These are phyloP conservation scores for Trichoderma sp. DNA, from an alignment of 2,329 filamentous ascomycete genomes.

Conservation along the genomic window DNA sequence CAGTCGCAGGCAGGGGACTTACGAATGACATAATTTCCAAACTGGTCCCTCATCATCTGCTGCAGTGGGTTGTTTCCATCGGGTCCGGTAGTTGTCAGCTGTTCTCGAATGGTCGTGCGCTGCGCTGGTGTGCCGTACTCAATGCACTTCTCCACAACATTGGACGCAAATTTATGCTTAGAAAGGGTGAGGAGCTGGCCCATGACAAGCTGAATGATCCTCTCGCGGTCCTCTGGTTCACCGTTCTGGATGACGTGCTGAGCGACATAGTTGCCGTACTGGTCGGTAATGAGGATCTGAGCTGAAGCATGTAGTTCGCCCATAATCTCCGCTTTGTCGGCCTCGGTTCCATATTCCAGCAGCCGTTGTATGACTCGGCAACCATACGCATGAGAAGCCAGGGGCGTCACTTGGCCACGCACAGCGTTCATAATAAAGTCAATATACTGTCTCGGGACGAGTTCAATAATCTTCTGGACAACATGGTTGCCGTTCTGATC, in stretches of 20 bases:
- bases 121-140: slow-evolving; percentile 67
- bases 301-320: slow-evolving; percentile 74
- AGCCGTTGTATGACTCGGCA: slow-evolving; percentile 93
- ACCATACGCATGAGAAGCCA: slow-evolving; percentile 79
- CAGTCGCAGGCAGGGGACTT: slow-evolving; percentile 46
- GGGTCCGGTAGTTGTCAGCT: slow-evolving; percentile 57
- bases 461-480: slow-evolving; percentile 89
- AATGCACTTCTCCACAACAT: slow-evolving; percentile 94
- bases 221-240: slow-evolving; percentile 65
- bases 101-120: slow-evolving; percentile 64
- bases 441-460: slow-evolving; percentile 71
- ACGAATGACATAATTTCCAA: slow-evolving; percentile 96
- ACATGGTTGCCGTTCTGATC: slow-evolving; percentile 96
- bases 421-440: slow-evolving; percentile 83
- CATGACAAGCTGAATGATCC: slow-evolving; percentile 72
- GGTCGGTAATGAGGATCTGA: slow-evolving; percentile 72
- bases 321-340: slow-evolving; percentile 70
- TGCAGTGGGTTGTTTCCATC: slow-evolving; percentile 70
- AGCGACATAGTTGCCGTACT: slow-evolving; percentile 94
- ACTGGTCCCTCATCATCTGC: slow-evolving; percentile 82
- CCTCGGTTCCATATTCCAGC: slow-evolving; percentile 75
- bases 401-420: slow-evolving; percentile 67
- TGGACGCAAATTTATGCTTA: slow-evolving; percentile 95
- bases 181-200: slow-evolving; percentile 71
- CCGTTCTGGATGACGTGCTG: slow-evolving; percentile 88